phyloP scores from a whole-genome alignment of 2,329 filamentous ascomycete genomes.

The Fusarium hainanense region DNA sequence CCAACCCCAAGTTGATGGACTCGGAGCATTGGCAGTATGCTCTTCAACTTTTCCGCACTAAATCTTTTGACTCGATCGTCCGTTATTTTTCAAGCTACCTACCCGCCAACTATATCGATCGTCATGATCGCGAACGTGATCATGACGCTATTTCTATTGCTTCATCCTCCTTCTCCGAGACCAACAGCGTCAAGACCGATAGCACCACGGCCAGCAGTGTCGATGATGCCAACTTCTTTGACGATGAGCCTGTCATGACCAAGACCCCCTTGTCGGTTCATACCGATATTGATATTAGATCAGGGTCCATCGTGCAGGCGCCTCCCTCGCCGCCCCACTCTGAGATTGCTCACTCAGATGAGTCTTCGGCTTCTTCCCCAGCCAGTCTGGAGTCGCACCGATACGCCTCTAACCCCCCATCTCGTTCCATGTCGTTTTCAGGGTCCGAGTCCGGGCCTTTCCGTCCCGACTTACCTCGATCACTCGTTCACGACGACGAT shows the following conservation, averaged over 20 bases:
- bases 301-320: slow-evolving; percentile 36
- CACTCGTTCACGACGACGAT: slow-evolving; percentile 52
- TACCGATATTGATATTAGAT: slow-evolving; percentile 40
- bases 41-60: slow-evolving; percentile 68
- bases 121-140: slow-evolving; percentile 54
- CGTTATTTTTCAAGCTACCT: slow-evolving; percentile 70
- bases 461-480: slow-evolving; percentile 47
- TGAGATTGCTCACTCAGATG: slow-evolving; percentile 59
- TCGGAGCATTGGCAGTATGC: slow-evolving; percentile 69
- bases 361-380: slow-evolving; percentile 55
- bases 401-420: slow-evolving; percentile 55
- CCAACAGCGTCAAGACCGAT: slow-evolving; percentile 52
- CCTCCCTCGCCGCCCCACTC: slow-evolving; percentile 59
- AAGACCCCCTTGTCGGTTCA: slow-evolving; percentile 56
- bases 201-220: slow-evolving; percentile 56
- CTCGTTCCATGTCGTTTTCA: slow-evolving; percentile 64
- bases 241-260: slow-evolving; percentile 57
- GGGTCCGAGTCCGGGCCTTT: slow-evolving; percentile 60
- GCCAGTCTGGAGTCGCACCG: slow-evolving; percentile 49
- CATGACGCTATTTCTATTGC: slow-evolving; percentile 45
- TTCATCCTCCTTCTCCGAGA: slow-evolving; percentile 54
- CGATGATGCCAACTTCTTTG: slow-evolving; percentile 57
- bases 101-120: slow-evolving; percentile 60
- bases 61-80: slow-evolving; percentile 69
- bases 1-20: slow-evolving; percentile 68